These are phyloP conservation scores for Solanum chacoense DNA, from an alignment of 305 asterid genomes.

Conservation along the genomic window DNA sequence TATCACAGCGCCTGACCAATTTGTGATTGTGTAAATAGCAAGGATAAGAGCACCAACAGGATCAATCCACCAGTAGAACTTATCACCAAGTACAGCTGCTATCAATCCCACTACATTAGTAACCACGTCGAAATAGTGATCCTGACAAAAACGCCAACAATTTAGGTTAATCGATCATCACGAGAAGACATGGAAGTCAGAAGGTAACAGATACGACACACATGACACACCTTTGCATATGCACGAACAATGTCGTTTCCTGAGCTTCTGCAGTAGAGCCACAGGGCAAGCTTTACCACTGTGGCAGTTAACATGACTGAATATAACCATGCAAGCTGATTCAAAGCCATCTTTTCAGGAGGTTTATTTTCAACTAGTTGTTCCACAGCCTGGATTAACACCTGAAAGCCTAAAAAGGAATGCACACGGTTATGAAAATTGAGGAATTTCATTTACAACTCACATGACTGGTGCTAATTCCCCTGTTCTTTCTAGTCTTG, in stretches of 20 bases:
- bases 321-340: conserved; percentile 61
- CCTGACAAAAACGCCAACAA: conserved; percentile 26
- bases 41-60: conserved; percentile 66
- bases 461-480: background rate
- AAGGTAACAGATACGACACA: background rate
- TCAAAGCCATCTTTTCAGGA: conserved; percentile 41
- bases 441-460: background rate
- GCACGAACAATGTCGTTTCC: conserved; percentile 74
- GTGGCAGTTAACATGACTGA: conserved; percentile 67
- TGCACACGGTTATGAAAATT: background rate
- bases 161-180: conserved; percentile 2
- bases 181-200: background rate
- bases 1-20: conserved; percentile 64
- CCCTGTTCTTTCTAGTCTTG: background rate
- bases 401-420: conserved; percentile 63
- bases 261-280: conserved; percentile 83
- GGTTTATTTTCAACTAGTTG: conserved; percentile 42
- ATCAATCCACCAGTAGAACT: conserved; percentile 73
- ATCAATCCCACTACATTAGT: conserved; percentile 60
- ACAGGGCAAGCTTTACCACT: conserved; percentile 60
- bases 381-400: conserved; percentile 59
- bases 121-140: conserved; percentile 74
- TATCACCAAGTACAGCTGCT: conserved; percentile 68
- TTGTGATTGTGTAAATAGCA: conserved; percentile 56
- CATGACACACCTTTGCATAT: conserved; percentile 57